A percentile compares a stretch with the other conserved stretches of the same genome.
Evolutionary conservation across 2,329 filamentous ascomycete genomes (phyloP).

Genomic region (Colletotrichum scovillei): DNA sequence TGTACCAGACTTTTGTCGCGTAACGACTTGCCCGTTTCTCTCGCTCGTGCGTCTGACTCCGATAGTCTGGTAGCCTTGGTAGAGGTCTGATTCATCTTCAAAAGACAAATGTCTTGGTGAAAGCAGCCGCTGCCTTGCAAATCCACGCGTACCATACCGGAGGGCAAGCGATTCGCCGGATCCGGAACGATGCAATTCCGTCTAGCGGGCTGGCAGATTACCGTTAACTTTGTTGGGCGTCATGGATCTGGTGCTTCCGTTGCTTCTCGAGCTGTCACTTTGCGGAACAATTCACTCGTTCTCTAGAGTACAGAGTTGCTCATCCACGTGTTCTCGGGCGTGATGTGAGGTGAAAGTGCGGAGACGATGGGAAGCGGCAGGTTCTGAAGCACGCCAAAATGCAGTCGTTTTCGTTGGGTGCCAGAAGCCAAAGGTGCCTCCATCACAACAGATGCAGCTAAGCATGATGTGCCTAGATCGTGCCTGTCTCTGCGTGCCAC

Average conservation of each 20-base stretch:
- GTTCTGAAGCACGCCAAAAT: slow-evolving; percentile 16
- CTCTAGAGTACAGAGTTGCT: neutral
- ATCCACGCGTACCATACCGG: slow-evolving; percentile 8
- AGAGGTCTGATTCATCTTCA: neutral
- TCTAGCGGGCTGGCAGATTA: slow-evolving; percentile 12
- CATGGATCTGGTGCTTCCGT: neutral
- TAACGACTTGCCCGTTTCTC: slow-evolving; percentile 11
- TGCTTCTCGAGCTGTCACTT: neutral
- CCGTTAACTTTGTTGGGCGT: neutral
- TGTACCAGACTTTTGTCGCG: slow-evolving; percentile 4
- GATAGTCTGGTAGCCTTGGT: slow-evolving; percentile 1
- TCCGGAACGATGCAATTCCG: slow-evolving; percentile 15
- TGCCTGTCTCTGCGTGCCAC: slow-evolving; percentile 7
- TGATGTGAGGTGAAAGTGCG: neutral
- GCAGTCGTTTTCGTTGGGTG: slow-evolving; percentile 21
- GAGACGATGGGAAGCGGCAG: slow-evolving; percentile 14
- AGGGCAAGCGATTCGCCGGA: slow-evolving; percentile 6
- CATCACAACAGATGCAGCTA: neutral
- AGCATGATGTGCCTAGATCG: neutral
- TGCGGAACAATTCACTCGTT: too few relatives aligned
- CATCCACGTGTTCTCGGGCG: neutral
- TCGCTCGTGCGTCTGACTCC: slow-evolving; percentile 10
- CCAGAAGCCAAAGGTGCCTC: neutral
- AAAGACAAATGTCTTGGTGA: slow-evolving; percentile 13
- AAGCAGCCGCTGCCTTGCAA: neutral